Evolutionary conservation across 805 yeast genomes (phyloP), one percentile per base, ranked within the genome.

Genomic region (Vanderwaltozyma verrucispora): DNA sequence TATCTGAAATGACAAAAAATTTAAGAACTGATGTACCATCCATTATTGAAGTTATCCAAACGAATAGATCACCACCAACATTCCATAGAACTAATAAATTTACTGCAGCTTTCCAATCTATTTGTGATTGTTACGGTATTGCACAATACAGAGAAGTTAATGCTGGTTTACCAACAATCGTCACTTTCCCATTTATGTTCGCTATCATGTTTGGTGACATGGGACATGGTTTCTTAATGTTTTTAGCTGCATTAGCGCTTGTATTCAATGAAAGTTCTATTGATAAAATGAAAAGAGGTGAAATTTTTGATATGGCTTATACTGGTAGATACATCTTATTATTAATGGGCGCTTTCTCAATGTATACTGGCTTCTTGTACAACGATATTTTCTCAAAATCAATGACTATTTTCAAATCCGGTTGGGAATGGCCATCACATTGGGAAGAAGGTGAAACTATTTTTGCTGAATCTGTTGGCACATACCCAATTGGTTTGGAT

Each of bases 201-300:
- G 86, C 88, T 14, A 76, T 80, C 44, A 80, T 80, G 88, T 80
- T 80, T 62, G 88, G 88, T 62, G 88, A 80, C 62, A 63, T 80
- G 45, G 88, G 88, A 10, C 88, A 80, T 53, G 88, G 88, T n/a
- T 60, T 76, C 39, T 63, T 80, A 38, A 62, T 80, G 51, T 56
- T 72, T 23, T 54, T 77, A 46, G 78, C 74, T 16, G 82, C 82
- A 11, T 44, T 67, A 15, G 53, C 62, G 4, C 57, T 80, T 41
- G 80, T 80, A 9, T 50, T 67, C 30, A 73, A 74, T 42, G 87
- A 80, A 54, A 59, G 56, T 37, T 56, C 58, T 28, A 65, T 79
- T 37, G 72, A 66, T 18, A 61, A 62, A 19, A 71, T 75, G 72
- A 74, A 74, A 44, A 69, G 79, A 49, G 87, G 76, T 53, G 88